phyloP scores from a whole-genome alignment of 176 grass and related monocot species.

The Zizania latifolia region DNA sequence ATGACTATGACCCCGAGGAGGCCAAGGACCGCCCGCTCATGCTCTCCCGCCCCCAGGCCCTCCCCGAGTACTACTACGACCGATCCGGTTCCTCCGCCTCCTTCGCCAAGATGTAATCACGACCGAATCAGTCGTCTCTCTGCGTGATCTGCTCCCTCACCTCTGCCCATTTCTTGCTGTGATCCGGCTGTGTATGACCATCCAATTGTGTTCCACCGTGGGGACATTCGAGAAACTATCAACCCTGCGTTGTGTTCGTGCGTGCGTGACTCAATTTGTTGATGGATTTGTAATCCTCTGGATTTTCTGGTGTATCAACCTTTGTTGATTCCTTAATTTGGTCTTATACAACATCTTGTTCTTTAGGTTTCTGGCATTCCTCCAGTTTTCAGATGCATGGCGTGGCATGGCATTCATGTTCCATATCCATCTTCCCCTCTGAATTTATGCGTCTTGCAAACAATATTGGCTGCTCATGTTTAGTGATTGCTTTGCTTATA shows the following conservation, averaged over 20 bases:
- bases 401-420: neutral
- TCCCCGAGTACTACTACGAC: conserved; percentile 47
- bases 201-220: neutral
- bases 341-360: neutral
- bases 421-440: neutral
- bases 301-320: neutral
- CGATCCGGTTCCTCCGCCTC: conserved; percentile 28
- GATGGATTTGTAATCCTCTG: conserved; percentile 8
- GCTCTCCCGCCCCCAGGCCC: conserved; percentile 47
- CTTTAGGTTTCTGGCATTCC: neutral
- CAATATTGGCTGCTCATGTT: too few relatives aligned
- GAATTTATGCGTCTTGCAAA: too few relatives aligned
- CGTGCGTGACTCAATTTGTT: neutral
- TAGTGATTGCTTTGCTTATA: too few relatives aligned
- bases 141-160: neutral
- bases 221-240: neutral
- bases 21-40: conserved; percentile 62
- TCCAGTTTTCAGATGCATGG: neutral
- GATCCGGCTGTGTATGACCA: neutral
- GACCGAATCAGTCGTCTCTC: neutral
- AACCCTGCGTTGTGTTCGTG: neutral
- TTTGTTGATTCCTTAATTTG: neutral
- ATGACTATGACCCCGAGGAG: conserved; percentile 55
- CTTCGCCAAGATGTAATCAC: conserved; percentile 48
- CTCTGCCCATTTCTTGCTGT: conserved; percentile 17